Percentiles rank a stretch among this genome's conserved stretches.
Evolutionary conservation across 208 protist species (phyloP).

Genomic region (Lotmaria passim): DNA sequence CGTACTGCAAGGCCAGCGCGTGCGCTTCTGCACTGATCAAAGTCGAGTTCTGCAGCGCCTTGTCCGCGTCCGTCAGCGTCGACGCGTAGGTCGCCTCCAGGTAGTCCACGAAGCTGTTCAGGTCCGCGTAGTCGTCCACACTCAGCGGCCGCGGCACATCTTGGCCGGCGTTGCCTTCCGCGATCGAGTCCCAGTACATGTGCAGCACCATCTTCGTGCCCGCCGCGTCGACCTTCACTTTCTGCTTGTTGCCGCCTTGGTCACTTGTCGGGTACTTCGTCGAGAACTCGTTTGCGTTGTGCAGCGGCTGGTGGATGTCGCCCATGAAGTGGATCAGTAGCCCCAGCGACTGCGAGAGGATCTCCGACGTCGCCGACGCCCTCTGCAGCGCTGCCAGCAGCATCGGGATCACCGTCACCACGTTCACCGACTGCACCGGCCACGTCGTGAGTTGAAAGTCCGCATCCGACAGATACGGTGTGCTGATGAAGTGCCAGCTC

Average conservation of each 20-base stretch:
- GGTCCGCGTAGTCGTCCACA: conserved; percentile 23
- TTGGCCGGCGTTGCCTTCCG: conserved; percentile 18
- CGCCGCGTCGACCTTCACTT: conserved; percentile 22
- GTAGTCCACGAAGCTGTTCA: conserved; percentile 43
- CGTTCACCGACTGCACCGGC: conserved; percentile 39
- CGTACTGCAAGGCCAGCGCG: conserved; percentile 14
- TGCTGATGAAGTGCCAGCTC: conserved; percentile 61
- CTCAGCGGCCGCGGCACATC: conserved; percentile 40
- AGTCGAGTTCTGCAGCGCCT: conserved; percentile 2
- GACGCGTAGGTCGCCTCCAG: conserved; percentile 48
- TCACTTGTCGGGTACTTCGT: conserved; percentile 44
- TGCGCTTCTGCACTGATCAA: conserved; percentile 10
- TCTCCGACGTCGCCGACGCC: not conserved
- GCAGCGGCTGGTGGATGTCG: conserved; percentile 45
- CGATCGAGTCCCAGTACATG: conserved; percentile 62
- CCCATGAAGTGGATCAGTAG: conserved; percentile 66
- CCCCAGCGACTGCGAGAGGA: conserved; percentile 25
- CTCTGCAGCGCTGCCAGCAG: conserved; percentile 29
- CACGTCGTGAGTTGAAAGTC: conserved; percentile 20
- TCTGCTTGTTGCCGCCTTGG: conserved; percentile 49
- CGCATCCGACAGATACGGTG: conserved; percentile 38
- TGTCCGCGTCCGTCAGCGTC: conserved; percentile 33
- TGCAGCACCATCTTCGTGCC: conserved; percentile 47
- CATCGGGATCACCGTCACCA: conserved; percentile 38
- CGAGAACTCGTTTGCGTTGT: conserved; percentile 45